Evolutionary conservation across 78 protist species (phyloP), one percentile per base, ranked within the genome.

Genomic region (Dictyostelium citrinum): DNA sequence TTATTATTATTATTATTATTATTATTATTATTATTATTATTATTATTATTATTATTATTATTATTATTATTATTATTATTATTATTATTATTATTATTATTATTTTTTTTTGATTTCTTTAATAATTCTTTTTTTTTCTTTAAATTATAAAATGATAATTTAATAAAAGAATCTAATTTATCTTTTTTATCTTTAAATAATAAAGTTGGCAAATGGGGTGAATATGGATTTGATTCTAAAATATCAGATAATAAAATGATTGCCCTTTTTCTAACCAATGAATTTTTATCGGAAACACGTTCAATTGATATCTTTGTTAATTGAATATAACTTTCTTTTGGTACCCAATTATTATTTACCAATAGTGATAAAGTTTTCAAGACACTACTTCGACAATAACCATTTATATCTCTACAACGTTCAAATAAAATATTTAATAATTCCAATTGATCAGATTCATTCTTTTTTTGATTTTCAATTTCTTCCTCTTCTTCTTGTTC

Each of bases 191-290:
- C 33, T 12, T 41, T 33, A 41, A 90, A 82, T 22, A 41, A 43
- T 31, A 41, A 5, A 14, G 24, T 60, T 49, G 33, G 16, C 14
- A 95, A 41, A 17, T 24, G 8, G 31, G 67, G 55, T 27, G 81
- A 31, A 64, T 72, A 85, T 2, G 80, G 90, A 22, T 91, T 81
- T 67, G 49, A 29, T 24, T 20, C 49, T 17, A 91, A 27, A 5
- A 88, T 7, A 27, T 41, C 22, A 3, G 51, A 9, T 16, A 91
- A 3, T 27, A 96, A 72, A 0, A 64, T 27, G 0, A 96, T 29
- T 12, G 96, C 95, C 27, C 51, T 70, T 35, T 64, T 91, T 61
- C 97, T 82, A 20, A 86, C 93, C 5, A 16, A 45, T 1, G 64
- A 5, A 20, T 71, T 29, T 79, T 74, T 86, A 70, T 96, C 97